Conservation (phyloP, 2,329 filamentous ascomycete species). For the Fusarium algeriense region DNA sequence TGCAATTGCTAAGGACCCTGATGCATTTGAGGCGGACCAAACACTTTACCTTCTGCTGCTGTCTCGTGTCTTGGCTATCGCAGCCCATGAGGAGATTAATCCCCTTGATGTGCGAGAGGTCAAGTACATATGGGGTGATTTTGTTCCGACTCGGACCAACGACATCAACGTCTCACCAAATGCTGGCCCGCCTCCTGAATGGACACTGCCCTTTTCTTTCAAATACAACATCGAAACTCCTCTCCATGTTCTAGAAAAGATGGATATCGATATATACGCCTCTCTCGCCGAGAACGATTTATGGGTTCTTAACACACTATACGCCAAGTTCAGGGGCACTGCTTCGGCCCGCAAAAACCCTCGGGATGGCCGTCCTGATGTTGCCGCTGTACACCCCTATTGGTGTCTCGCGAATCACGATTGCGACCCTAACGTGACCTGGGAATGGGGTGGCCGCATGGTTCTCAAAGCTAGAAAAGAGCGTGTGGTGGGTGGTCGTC, state of each 20-base stretch:
- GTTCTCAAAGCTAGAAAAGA: slow-evolving; percentile 73
- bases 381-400: slow-evolving; percentile 92
- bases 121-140: slow-evolving; percentile 78
- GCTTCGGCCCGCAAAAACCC: slow-evolving; percentile 86
- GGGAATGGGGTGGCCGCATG: slow-evolving; percentile 91
- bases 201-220: slow-evolving; percentile 83
- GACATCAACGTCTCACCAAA: slow-evolving; percentile 66
- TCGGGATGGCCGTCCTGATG: slow-evolving; percentile 85
- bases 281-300: slow-evolving; percentile 71
- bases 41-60: slow-evolving; percentile 74
- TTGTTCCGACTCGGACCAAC: slow-evolving; percentile 65
- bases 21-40: slow-evolving; percentile 69
- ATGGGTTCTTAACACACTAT: slow-evolving; percentile 92
- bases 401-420: slow-evolving; percentile 98
- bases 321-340: slow-evolving; percentile 92
- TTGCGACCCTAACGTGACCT: slow-evolving; percentile 93
- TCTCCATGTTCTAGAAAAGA: slow-evolving; percentile 83
- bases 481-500: slow-evolving; percentile 63
- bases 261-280: slow-evolving; percentile 83
- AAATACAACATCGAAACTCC: slow-evolving; percentile 79
- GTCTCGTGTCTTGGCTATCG: slow-evolving; percentile 72
- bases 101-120: slow-evolving; percentile 74
- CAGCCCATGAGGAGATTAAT: slow-evolving; percentile 69
- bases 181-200: slow-evolving; percentile 68
- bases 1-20: slow-evolving; percentile 72